Percentiles rank a stretch among this genome's conserved stretches.
These are phyloP conservation scores for Arabidopsis lyrata DNA, from an alignment of 441 rosid genomes.

Conservation along the genomic window DNA sequence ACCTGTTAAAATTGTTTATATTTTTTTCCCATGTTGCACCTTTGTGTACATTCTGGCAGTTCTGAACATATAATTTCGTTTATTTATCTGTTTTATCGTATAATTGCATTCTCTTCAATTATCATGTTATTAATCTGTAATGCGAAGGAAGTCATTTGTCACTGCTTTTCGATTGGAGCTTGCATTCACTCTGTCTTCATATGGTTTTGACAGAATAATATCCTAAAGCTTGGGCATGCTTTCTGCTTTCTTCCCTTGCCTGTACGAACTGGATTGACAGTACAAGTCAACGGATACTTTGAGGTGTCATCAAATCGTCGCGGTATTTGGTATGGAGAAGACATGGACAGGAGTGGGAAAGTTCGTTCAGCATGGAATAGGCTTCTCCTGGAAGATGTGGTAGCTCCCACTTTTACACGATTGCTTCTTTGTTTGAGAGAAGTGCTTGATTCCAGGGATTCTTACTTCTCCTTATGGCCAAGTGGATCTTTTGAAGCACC, in stretches of 20 bases:
- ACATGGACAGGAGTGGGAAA: constrained; percentile 99
- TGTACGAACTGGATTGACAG: constrained; percentile 88
- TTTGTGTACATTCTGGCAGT: constrained; percentile 26
- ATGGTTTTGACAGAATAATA: constrained; percentile 63
- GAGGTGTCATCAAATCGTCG: constrained; percentile 99
- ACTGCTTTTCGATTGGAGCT: constrained; percentile 27
- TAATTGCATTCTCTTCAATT: constrained; percentile 24
- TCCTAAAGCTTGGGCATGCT: constrained; percentile 85
- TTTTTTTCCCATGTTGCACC: constrained; percentile 4
- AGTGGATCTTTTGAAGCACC: constrained; percentile 94
- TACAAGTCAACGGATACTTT: constrained; percentile 96
- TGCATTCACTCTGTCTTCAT: constrained; percentile 40
- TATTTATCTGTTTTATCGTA: constrained; percentile 18
- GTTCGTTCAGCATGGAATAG: constrained; percentile 96
- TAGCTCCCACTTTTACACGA: constrained; percentile 73
- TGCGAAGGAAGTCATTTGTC: constrained; percentile 11
- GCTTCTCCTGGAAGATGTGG: constrained; percentile 93
- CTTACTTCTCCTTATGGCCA: constrained; percentile 89
- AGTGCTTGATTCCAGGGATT: constrained; percentile 65
- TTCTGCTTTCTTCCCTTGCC: constrained; percentile 99
- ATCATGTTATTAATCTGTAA: constrained; percentile 13
- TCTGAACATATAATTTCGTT: constrained; percentile 1
- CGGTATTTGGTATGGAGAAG: constrained; percentile 99
- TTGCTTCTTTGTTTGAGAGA: constrained; percentile 79
- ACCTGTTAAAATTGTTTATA: background rate